Evolutionary conservation across 2,329 filamentous ascomycete species (phyloP), one percentile per base, ranked within the genome.

Genomic region (Pseudopyricularia cyperi): DNA sequence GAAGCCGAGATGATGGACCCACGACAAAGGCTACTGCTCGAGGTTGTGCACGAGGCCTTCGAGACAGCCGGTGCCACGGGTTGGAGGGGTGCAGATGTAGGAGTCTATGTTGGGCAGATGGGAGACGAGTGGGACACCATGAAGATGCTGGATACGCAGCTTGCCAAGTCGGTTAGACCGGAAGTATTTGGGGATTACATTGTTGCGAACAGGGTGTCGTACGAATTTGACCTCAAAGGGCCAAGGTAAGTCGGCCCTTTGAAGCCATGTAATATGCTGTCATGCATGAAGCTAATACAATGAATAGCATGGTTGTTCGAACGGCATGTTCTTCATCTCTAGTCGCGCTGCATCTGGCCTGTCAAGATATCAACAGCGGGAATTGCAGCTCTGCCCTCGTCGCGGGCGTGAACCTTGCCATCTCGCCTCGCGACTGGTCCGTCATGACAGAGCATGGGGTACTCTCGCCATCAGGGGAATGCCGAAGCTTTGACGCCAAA

Each of bases 181-280:
- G 50, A 28, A 35, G 26, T 22, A n/a, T 37, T n/a, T 24, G 60
- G 65, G 15, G 71, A 76, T 1, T 82, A 81, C 60, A 69, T 51
- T n/a, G 4, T 66, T 4, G 55, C 65, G n/a, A 68, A 68, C 42
- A 57, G 66, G 1, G 51, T 63, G 1, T 62, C 60, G 2, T 65
- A 67, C 32, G 64, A 66, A 33, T 62, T 62, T 17, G 59, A 65
- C 37, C 52, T 69, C 3, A 61, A 52, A 2, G 66, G 66, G 0
- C 66, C 66, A 0, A 62, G 62, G 63, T 64, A 35, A 37, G 57
- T 53, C 22, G n/a, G 34, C n/a, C n/a, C n/a, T n/a, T n/a, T n/a
- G 2, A 9, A 11, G 47, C 22, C 14, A 47, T 22, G 15, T 42
- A n/a, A 52, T 9, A 15, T 3, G 4, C n/a, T 39, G n/a, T 3